phyloP scores from a whole-genome alignment of 2,329 filamentous ascomycete genomes.

The Colletotrichum spaethianum region DNA sequence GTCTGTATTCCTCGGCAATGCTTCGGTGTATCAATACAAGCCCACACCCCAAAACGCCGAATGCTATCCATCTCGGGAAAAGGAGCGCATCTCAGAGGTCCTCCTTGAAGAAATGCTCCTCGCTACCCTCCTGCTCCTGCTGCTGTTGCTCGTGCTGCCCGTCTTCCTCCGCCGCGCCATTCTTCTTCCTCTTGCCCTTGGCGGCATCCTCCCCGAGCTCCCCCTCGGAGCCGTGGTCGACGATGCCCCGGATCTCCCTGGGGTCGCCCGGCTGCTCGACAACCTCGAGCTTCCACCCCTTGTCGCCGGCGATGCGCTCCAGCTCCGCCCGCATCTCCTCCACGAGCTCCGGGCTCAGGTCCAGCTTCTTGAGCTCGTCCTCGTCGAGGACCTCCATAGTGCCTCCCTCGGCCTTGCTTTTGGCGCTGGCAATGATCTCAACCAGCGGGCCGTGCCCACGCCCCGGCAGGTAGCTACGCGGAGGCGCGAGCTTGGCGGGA shows the following conservation, averaged over 20 bases:
- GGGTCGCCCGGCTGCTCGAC: constrained; percentile 77
- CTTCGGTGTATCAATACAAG: constrained; percentile 10
- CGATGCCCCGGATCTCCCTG: constrained; percentile 77
- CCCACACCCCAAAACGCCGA: constrained; percentile 37
- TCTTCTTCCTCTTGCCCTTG: constrained; percentile 25
- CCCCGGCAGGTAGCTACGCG: constrained; percentile 56
- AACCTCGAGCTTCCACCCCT: constrained; percentile 85
- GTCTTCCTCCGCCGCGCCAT: constrained; percentile 34
- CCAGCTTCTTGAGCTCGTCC: constrained; percentile 77
- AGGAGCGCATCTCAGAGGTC: constrained; percentile 56
- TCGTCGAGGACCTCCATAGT: constrained; percentile 72
- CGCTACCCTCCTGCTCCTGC: constrained; percentile 58
- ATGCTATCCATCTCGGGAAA: constrained; percentile 23
- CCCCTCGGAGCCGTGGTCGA: constrained; percentile 68
- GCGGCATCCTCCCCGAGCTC: constrained; percentile 38
- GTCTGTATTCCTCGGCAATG: constrained; percentile 4
- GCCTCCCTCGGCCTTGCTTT: constrained; percentile 71
- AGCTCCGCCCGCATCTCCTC: constrained; percentile 79
- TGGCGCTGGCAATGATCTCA: constrained; percentile 62
- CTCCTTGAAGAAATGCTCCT: constrained; percentile 68
- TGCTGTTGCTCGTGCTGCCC: constrained; percentile 5
- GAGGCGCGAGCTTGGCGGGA: constrained; percentile 60
- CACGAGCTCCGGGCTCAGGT: constrained; percentile 76
- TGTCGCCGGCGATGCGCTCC: constrained; percentile 76
- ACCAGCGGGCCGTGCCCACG: constrained; percentile 45